phyloP scores from a whole-genome alignment of 176 grass and related monocot species.

The Triticum dicoccoides region DNA sequence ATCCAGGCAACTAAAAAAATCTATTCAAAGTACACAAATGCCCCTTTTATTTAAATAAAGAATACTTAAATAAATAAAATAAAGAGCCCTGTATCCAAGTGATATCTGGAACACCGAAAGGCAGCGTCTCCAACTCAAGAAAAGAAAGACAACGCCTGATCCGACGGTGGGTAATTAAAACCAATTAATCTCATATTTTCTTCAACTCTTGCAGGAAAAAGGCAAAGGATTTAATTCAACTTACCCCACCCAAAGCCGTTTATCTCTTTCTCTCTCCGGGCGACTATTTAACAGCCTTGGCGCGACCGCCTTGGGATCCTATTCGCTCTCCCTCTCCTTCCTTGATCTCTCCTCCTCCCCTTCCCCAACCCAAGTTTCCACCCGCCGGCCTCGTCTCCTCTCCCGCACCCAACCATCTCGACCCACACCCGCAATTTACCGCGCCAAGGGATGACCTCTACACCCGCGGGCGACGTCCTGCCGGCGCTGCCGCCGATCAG shows the following conservation, averaged over 20 bases:
- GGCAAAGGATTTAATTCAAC: not conserved
- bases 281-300: constrained; percentile 53
- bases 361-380: not conserved
- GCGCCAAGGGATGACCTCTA: constrained; percentile 25
- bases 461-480: constrained; percentile 14
- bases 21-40: too few species aligned
- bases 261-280: not conserved
- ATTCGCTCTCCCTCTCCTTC: not conserved
- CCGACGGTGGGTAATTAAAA: not conserved
- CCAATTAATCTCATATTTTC: not conserved
- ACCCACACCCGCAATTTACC: not conserved
- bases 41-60: too few species aligned
- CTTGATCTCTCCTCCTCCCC: not conserved
- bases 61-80: too few species aligned
- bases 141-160: not conserved
- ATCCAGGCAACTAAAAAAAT: too few species aligned
- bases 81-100: not conserved
- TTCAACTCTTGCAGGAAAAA: not conserved
- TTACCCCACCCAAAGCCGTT: constrained; percentile 2
- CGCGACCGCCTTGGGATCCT: constrained; percentile 19
- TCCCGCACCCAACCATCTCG: not conserved
- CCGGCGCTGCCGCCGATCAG: constrained; percentile 36
- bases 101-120: not conserved
- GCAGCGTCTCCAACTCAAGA: not conserved
- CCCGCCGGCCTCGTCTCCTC: not conserved